Base-by-base conservation (phyloP, 352 stramenopile genomes). In the Globisporangium cylindrosporum region DNA sequence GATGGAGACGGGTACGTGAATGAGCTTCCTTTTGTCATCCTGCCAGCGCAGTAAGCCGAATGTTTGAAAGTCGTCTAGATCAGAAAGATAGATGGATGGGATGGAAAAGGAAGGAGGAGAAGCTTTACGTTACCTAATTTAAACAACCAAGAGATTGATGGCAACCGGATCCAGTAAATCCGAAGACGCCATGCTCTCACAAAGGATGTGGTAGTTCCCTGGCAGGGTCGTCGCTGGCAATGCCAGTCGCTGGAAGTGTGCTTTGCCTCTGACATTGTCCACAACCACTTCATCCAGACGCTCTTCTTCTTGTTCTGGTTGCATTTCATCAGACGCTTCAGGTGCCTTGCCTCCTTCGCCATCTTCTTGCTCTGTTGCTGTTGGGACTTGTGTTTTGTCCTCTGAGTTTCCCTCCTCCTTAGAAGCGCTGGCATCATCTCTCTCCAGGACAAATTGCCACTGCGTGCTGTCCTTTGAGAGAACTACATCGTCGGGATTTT, bases 21-120 rank as follows among this genome's bases (percentile, higher is more conserved):
- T 18, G 75, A 86, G 62, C 77, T 85, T 9, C 75, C 80, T 0
- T 90, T 88, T 34, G 70, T 69, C 20, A 74, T 89, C 25, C 53
- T 68, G 14, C 68, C 66, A 65, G 54, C 48, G 18, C 22, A 49
- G 4, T 78, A 80, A 32, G 41, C 41, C 15, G 15, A 49, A 9
- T 7, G 1, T 7, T 49, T 20, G 41, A 49, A 22, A 6, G n/a
- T 18, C 41, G 55, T 38, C 55, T 27, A 6, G 27, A 15, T 46
- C 29, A 3, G 7, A 18, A 18, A 34, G 62, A 22, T 56, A 69
- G 70, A 34, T 69, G 71, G 60, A 20, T 22, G 32, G 46, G 9
- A 15, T 41, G 41, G 46, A n/a, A 18, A 48, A 24, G 49, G 55
- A 15, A 18, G 29, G 18, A 10, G 36, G 2, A n/a, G 62, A 22